Evolutionary conservation across 768 basidiomycete genomes (phyloP), one percentile per base, ranked within the genome.

Genomic region (Lanmaoa rubissima): DNA sequence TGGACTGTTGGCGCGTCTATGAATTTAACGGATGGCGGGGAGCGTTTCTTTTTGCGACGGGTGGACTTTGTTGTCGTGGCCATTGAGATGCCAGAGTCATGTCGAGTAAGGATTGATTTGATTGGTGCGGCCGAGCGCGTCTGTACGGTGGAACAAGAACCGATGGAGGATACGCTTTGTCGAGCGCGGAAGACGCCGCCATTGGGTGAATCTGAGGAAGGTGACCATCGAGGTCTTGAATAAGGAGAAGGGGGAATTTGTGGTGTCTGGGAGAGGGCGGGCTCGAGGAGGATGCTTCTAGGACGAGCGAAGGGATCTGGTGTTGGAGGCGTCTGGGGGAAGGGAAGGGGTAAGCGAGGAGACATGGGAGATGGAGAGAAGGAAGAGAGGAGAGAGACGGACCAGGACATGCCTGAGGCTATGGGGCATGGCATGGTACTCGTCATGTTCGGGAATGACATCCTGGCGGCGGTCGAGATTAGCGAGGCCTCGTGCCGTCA

Each of bases 1-100:
- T 86, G 80, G 10, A 87, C 76, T 3, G 79, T 86, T 16, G 87
- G 86, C 51, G 76, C 74, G 55, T 87, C 85, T 31, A 84, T 83
- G 59, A 89, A 90, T 61, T 86, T 90, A 48, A 90, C 88, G 35
- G 84, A 86, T 51, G 73, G 65, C 12, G 74, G 61, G 8, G 70
- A 66, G n/a, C 70, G 73, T 31, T 47, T 73, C 59, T 64, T 74
- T 56, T 59, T 65, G 17, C 71, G 61, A 35, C 66, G 59, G 13
- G 57, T 48, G 26, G 61, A 61, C 40, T 55, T 61, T 26, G 75
- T 65, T 34, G 69, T 69, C 17, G 67, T 69, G 50, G 64, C 60
- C 60, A 73, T 79, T 7, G 81, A 82, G 48, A 81, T 69, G 40
- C 78, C 84, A 24, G 78, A 78, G 55, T 68, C 75, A 59, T 76